These are phyloP conservation scores for Phytophthora kernoviae DNA, from an alignment of 352 stramenopile genomes.

Conservation along the genomic window DNA sequence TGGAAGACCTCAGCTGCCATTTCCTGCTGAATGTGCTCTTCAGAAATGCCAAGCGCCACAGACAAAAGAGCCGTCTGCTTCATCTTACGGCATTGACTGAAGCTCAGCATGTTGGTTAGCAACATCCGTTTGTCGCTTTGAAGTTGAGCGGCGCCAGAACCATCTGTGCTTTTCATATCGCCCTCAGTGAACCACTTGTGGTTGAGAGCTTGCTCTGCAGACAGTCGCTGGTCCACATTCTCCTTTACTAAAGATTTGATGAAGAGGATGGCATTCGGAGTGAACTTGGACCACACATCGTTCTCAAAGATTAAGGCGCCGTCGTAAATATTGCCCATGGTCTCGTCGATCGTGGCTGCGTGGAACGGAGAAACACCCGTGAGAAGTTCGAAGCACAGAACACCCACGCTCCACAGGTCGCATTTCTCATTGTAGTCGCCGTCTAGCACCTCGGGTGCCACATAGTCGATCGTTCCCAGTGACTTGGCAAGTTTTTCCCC, in stretches of 20 bases:
- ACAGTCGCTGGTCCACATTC: conserved; percentile 64
- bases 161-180: conserved; percentile 14
- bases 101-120: conserved; percentile 80
- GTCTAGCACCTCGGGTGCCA: conserved; percentile 81
- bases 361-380: conserved; percentile 75
- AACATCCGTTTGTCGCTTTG: conserved; percentile 66
- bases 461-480: conserved; percentile 84
- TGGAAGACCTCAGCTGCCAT: conserved; percentile 86
- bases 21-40: conserved; percentile 75
- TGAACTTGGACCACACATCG: conserved; percentile 66
- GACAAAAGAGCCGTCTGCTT: conserved; percentile 79
- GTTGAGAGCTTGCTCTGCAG: conserved; percentile 65
- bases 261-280: conserved; percentile 68
- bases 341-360: conserved; percentile 69
- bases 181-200: conserved; percentile 69
- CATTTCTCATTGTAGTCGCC: conserved; percentile 86
- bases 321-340: conserved; percentile 87
- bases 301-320: conserved; percentile 76
- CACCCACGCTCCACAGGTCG: conserved; percentile 80
- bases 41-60: conserved; percentile 71
- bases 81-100: conserved; percentile 75
- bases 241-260: conserved; percentile 84
- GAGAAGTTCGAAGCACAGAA: conserved; percentile 82
- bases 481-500: conserved; percentile 78
- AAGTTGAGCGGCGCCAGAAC: conserved; percentile 33